phyloP scores from a whole-genome alignment of 1,284 basidiomycete genomes.

The Kwoniella shivajii region DNA sequence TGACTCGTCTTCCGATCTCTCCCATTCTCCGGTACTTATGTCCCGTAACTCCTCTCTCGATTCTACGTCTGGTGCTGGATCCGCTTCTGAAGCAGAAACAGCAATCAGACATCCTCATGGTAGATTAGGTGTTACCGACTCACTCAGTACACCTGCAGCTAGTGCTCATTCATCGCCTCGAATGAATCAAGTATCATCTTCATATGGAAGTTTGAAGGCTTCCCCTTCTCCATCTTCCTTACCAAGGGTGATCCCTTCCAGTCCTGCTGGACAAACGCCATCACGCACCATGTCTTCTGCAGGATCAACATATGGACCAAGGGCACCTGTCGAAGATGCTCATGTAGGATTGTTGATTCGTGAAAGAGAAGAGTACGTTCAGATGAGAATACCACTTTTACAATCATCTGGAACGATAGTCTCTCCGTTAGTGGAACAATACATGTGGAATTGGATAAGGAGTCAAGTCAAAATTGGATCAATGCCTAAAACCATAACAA shows the following conservation, averaged over 20 bases:
- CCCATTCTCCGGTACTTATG: not conserved
- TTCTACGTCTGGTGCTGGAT: slow-evolving; percentile 2
- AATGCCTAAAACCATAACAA: slow-evolving; percentile 23
- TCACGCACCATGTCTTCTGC: slow-evolving; percentile 1
- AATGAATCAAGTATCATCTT: no score
- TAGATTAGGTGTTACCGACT: not conserved
- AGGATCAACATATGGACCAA: not conserved
- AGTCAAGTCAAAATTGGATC: slow-evolving; percentile 14
- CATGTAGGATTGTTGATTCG: slow-evolving; percentile 36
- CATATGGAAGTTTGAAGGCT: not conserved
- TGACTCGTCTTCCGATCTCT: slow-evolving; percentile 3
- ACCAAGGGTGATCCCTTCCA: not conserved
- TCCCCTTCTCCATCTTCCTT: slow-evolving; percentile 4
- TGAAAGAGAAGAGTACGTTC: slow-evolving; percentile 35
- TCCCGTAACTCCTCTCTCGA: not conserved
- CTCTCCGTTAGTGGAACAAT: slow-evolving; percentile 17
- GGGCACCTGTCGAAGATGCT: not conserved
- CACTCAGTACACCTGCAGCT: not conserved
- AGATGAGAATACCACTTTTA: slow-evolving; percentile 16
- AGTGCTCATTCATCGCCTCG: not conserved
- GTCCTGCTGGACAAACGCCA: not conserved
- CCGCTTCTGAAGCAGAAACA: slow-evolving; percentile 13
- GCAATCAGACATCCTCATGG: not conserved
- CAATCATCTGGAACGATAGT: slow-evolving; percentile 17
- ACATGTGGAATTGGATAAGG: slow-evolving; percentile 32